Evolutionary conservation across 2,329 filamentous ascomycete genomes (phyloP), one percentile per base, ranked within the genome.

Genomic region (Annulohypoxylon truncatum): DNA sequence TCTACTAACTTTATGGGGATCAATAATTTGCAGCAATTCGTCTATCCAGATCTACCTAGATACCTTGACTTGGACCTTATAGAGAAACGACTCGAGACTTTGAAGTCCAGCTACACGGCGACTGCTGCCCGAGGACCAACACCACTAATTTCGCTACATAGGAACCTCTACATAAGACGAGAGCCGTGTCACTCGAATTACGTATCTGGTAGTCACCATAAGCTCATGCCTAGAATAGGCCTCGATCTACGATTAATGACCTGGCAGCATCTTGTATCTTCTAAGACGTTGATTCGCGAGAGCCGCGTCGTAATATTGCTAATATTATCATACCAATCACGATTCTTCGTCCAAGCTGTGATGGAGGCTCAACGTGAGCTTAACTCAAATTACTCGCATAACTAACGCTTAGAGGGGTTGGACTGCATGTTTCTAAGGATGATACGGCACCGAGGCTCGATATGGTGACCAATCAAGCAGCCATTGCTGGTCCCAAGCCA

Each of bases 381-480:
- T 51, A 18, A 33, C 7, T n/a, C 24, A 56, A 48, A 63, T 66
- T 63, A 47, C 61, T 66, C 38, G 33, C 54, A 57, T 56, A 18
- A n/a, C 50, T 53, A 44, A 38, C 29, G 29, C 38, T 52, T 35
- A 15, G 56, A 66, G 48, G 42, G 55, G 52, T 63, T 44, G 29
- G 57, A 28, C 28, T 58, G 28, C 35, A 61, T 48, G 31, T 55
- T 58, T 52, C 50, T 58, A 51, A 40, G 54, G 52, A 35, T 33
- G 51, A 62, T 54, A 46, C 50, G 50, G 42, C 10, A 56, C 40
- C 46, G 64, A 69, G 59, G 59, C 48, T 62, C 56, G 60, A 61
- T 15, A 28, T 35, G 51, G 56, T 61, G 47, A 31, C 67, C 63
- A 67, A 69, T 64, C 56, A 67, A 52, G 48, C 60, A 52, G 24